Evolutionary conservation across 345 rosid genomes (phyloP).

Genomic region (Salix viminalis): DNA sequence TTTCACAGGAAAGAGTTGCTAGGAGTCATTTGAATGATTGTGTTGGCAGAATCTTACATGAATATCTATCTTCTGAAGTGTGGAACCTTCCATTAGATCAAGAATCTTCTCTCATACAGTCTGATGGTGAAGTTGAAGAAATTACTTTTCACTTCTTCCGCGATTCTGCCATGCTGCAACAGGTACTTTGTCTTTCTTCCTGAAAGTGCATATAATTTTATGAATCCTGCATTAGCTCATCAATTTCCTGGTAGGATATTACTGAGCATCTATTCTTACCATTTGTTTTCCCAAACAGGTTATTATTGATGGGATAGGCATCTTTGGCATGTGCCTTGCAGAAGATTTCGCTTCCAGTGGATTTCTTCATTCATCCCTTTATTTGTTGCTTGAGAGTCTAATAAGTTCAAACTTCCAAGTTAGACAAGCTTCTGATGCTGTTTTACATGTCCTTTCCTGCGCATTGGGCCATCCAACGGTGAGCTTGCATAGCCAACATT

Average conservation of each 20-base stretch:
- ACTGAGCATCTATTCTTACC: slow-evolving; percentile 3
- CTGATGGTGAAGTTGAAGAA: slow-evolving; percentile 44
- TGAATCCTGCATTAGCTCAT: not conserved
- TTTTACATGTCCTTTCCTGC: slow-evolving; percentile 60
- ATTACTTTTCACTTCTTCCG: slow-evolving; percentile 50
- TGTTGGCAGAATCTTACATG: slow-evolving; percentile 79
- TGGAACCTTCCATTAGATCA: slow-evolving; percentile 81
- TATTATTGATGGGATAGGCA: slow-evolving; percentile 77
- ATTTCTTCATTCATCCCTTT: slow-evolving; percentile 84
- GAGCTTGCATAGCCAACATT: slow-evolving; percentile 23
- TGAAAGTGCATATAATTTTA: not conserved
- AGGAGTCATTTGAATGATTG: slow-evolving; percentile 61
- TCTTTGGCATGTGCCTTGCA: slow-evolving; percentile 70
- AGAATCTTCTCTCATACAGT: slow-evolving; percentile 27
- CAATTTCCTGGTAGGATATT: not conserved
- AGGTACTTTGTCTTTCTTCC: slow-evolving; percentile 36
- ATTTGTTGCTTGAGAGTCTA: slow-evolving; percentile 81
- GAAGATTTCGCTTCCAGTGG: slow-evolving; percentile 70
- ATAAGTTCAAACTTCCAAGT: slow-evolving; percentile 64
- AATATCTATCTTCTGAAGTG: slow-evolving; percentile 72
- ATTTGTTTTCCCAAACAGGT: slow-evolving; percentile 43
- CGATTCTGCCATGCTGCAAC: slow-evolving; percentile 76
- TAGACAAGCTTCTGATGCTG: slow-evolving; percentile 72
- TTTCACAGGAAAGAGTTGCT: slow-evolving; percentile 40
- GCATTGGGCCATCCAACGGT: slow-evolving; percentile 64